Base-by-base conservation (phyloP, 75 land plant species). In the Pinus taeda region DNA sequence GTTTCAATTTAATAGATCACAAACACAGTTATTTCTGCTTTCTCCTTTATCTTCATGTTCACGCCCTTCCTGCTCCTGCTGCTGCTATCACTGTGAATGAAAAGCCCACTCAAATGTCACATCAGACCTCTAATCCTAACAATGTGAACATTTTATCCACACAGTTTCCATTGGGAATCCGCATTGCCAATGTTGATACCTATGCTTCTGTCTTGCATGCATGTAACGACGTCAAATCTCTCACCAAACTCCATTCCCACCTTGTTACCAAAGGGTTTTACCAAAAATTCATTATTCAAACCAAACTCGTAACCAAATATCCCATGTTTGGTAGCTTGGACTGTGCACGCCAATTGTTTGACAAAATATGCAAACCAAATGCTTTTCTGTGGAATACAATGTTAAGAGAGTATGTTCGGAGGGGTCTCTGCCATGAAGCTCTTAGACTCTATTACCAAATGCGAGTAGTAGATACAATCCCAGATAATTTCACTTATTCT, bases 341-440 rank as follows among this genome's bases (percentile, higher is more conserved):
- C 11, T 15, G 53, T 56, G 74, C 74, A 13, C 22, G 74, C 53
- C 74, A n/a, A 55, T 6, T 73, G 53, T 73, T 73, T 26, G 74
- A 56, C 9, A 73, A 73, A 55, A 56, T 56, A 26, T 56, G 4
- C 33, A 30, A 37, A 2, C 73, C 18, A 3, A 49, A 65, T 62
- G 56, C 53, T 2, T 60, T 62, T 22, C 17, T 57, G 9, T 80
- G 81, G 81, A 75, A 59, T 18, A n/a, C 81, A 20, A 15, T 80
- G 81, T 18, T 80, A n/a, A 55, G 70, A 29, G 81, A 29, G 60
- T 74, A 74, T 45, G 79, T 71, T 17, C 15, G 21, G 66, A 57
- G 13, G 13, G 84, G 81, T 0, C 62, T 57, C 12, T 26, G 60
- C 55, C 24, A 29, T 29, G 55, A 55, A 60, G 79, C 78, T 14